These are phyloP conservation scores for Aspergillus fijiensis DNA, from an alignment of 2,329 filamentous ascomycete genomes.

Conservation along the genomic window DNA sequence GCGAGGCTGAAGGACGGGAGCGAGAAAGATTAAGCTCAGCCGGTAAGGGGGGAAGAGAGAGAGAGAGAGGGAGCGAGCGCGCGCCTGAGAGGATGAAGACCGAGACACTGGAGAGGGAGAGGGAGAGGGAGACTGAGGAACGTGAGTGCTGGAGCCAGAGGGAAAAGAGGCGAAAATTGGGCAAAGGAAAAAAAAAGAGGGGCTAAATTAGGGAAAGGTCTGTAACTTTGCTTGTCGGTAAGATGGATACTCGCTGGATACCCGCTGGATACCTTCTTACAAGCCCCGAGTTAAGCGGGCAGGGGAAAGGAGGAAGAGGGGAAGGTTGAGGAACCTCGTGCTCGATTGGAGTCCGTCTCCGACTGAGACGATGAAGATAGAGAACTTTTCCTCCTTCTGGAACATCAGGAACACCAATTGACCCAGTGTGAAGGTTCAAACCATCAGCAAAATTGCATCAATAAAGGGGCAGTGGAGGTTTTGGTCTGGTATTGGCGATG, in stretches of 20 bases:
- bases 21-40: conserved; percentile 12
- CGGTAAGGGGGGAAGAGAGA: conserved; percentile 9
- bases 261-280: not conserved
- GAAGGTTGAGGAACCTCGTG: not conserved
- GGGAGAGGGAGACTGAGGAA: not conserved
- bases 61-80: not conserved
- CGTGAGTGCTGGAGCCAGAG: not conserved
- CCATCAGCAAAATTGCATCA: not conserved
- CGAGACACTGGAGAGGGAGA: not conserved
- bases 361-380: not conserved
- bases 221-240: not conserved
- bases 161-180: not conserved
- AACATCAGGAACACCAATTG: not conserved
- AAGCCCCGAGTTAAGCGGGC: not conserved
- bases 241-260: not conserved
- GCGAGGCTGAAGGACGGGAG: conserved; percentile 11
- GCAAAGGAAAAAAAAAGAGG: conserved; percentile 5
- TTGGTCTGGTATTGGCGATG: conserved; percentile 8
- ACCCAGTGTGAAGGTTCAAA: not conserved
- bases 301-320: conserved; percentile 5
- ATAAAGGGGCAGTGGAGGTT: conserved; percentile 17
- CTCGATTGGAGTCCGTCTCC: not conserved
- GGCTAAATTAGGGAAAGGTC: not conserved
- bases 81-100: not conserved
- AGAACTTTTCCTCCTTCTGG: not conserved